Base-by-base conservation (phyloP, 78 protist genomes). In the Dictyostelium brefeldianum region DNA sequence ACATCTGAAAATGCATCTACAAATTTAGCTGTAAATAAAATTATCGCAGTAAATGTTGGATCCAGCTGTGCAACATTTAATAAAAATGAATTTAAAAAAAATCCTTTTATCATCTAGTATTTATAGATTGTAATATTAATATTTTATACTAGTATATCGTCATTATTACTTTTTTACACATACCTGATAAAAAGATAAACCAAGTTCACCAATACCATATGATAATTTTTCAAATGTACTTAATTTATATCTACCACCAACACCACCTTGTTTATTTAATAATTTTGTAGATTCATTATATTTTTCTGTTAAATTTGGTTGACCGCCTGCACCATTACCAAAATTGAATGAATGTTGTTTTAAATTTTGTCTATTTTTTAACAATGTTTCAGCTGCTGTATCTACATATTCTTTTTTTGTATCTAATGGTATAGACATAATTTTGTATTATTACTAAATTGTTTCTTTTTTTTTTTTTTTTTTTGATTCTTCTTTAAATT, bases 1-100 rank as follows among this genome's bases (percentile, higher is more conserved):
- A 84, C 67, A 73, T 81, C 95, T 25, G 69, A 29, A 25, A 92
- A 81, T 29, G 92, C 95, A 74, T 92, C 95, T 3, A 87, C 93
- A 36, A 54, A 46, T 50, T 87, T 87, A 0, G 85, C 69, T 27
- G 93, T 87, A 80, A 87, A 87, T 20, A 87, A 80, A 77, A 87
- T 87, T 2, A 87, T 27, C 20, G 93, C 93, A 6, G 93, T 27
- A 41, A 75, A 87, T 46, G 50, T 57, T 48, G 93, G 83, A 51
- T 74, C 70, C 25, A 87, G 2, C 15, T 87, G 64, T 3, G 93
- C 93, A 9, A 87, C 93, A 56, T 59, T 62, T 51, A 87, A 50
- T 10, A 87, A 54, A 62, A 87, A 87, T 10, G 80, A 47, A 56
- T 87, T 87, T 59, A 87, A 77, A 78, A 87, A 87, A 79, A 87